Percentiles rank a stretch among this genome's conserved stretches.
Evolutionary conservation across 1,284 basidiomycete genomes (phyloP).

Genomic region (Boletus hoseneyae): DNA sequence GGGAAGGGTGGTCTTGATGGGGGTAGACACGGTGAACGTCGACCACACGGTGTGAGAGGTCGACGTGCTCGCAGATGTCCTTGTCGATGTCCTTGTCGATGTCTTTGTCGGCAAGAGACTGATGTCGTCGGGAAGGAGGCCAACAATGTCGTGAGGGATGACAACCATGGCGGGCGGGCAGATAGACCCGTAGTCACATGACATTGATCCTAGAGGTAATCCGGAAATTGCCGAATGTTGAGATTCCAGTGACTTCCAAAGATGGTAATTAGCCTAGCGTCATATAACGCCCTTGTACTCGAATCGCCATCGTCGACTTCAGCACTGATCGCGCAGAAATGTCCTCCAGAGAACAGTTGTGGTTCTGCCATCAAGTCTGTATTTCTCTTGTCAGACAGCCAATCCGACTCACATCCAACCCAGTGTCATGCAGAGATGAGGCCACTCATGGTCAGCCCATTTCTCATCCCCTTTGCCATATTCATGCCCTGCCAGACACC

Average conservation of each 20-base stretch:
- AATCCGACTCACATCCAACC: conserved; percentile 8
- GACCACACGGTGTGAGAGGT: neutral
- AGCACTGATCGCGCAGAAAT: conserved; percentile 34
- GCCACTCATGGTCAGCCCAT: conserved; percentile 64
- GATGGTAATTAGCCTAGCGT: too few relatives aligned
- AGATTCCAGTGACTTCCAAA: too few relatives aligned
- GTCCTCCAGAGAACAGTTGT: conserved; percentile 67
- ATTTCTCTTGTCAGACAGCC: neutral
- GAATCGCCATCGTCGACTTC: conserved; percentile 2
- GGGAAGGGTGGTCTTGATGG: conserved; percentile 1
- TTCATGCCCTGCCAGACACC: conserved; percentile 46
- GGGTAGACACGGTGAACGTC: neutral
- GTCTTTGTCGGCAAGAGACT: too few relatives aligned
- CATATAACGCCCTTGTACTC: too few relatives aligned
- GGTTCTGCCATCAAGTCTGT: conserved; percentile 74
- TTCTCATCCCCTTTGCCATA: neutral
- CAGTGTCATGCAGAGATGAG: conserved; percentile 79
- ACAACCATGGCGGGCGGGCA: neutral
- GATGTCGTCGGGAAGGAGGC: conserved; percentile 16
- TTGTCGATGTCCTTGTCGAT: too few relatives aligned
- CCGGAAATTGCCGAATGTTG: neutral
- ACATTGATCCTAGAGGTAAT: too few relatives aligned
- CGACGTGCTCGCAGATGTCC: too few relatives aligned
- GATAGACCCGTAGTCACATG: too few relatives aligned
- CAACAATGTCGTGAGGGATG: conserved; percentile 13